phyloP scores from a whole-genome alignment of 441 rosid species.

The Erysimum cheiri region DNA sequence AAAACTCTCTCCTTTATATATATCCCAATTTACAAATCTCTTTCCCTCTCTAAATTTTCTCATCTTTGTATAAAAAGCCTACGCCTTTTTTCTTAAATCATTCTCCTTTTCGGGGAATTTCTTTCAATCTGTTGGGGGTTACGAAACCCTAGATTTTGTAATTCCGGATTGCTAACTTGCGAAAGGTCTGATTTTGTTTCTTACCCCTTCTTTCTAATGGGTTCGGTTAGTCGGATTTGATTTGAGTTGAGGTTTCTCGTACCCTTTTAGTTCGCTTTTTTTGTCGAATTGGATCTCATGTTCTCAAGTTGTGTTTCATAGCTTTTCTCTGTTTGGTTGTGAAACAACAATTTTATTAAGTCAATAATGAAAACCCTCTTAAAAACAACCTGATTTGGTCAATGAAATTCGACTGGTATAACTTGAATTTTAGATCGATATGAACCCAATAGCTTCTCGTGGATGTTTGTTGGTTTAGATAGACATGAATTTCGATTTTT shows the following conservation, averaged over 20 bases:
- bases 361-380: neutral
- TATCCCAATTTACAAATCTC: slow-evolving; percentile 36
- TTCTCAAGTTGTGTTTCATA: slow-evolving; percentile 11
- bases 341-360: neutral
- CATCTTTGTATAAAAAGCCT: slow-evolving; percentile 23
- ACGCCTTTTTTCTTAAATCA: neutral
- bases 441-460: neutral
- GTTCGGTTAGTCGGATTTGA: neutral
- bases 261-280: neutral
- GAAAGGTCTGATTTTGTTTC: slow-evolving; percentile 31
- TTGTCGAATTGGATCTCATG: slow-evolving; percentile 19
- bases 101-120: neutral
- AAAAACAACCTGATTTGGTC: neutral
- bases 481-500: neutral
- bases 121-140: neutral
- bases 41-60: slow-evolving; percentile 39
- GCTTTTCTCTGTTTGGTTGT: slow-evolving; percentile 9
- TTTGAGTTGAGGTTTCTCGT: neutral
- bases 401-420: neutral
- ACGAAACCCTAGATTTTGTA: slow-evolving; percentile 34
- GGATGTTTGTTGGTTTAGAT: slow-evolving; percentile 12
- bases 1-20: slow-evolving; percentile 30
- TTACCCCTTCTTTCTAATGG: slow-evolving; percentile 3
- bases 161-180: slow-evolving; percentile 3
- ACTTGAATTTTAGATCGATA: neutral